phyloP scores from a whole-genome alignment of 164 flowering plant species.

The Annona cherimola region DNA sequence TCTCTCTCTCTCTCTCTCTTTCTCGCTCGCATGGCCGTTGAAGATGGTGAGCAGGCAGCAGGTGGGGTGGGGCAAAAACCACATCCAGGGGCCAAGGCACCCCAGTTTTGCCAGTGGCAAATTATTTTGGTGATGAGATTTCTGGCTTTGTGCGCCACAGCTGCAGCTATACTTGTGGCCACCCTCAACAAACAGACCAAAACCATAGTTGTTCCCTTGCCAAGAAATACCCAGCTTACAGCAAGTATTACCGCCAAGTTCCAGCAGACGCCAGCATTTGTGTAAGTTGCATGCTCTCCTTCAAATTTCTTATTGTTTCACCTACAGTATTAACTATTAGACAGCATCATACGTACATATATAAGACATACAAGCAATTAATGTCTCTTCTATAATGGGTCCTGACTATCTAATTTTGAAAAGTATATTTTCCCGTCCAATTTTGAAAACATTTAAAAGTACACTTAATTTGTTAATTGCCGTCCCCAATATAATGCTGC shows the following conservation, averaged over 20 bases:
- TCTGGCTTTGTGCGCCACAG: conserved; percentile 52
- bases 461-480: too few species aligned
- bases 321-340: too few species aligned
- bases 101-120: conserved; percentile 6
- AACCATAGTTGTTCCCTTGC: conserved; percentile 47
- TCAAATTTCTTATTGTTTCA: not conserved
- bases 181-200: conserved; percentile 62
- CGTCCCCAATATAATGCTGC: too few species aligned
- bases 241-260: conserved; percentile 64
- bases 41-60: not conserved
- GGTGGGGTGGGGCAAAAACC: not conserved
- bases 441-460: too few species aligned
- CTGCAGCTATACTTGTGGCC: conserved; percentile 66
- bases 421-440: too few species aligned
- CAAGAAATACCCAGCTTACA: conserved; percentile 46
- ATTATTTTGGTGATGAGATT: conserved; percentile 33
- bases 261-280: conserved; percentile 66
- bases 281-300: conserved; percentile 35
- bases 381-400: too few species aligned
- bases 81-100: conserved; percentile 1
- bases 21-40: conserved; percentile 6
- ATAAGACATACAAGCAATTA: too few species aligned
- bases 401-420: too few species aligned
- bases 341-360: too few species aligned
- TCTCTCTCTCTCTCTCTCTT: conserved; percentile 2